Evolutionary conservation across 495 filamentous ascomycete genomes (phyloP), one percentile per base, ranked within the genome.

Genomic region (Cenococcum geophilum): DNA sequence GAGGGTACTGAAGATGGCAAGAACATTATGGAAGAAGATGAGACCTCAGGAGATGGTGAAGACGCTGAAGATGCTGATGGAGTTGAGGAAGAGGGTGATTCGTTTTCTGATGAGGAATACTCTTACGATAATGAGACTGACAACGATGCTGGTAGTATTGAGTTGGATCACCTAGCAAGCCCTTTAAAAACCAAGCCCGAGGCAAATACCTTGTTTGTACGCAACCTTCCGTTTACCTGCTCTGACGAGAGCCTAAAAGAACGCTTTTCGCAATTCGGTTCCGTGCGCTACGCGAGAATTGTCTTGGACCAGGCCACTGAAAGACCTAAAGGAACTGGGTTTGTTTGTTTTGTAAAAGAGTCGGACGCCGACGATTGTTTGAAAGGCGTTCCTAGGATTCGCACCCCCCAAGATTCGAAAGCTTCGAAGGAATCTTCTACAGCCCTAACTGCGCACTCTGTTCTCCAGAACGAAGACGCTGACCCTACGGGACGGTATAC

Each of bases 211-310:
- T 74, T 97, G 42, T 99, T 99, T 77, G 82, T 97, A 66, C 89
- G 93, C 60, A 99, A 99, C 69, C 78, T 99, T 22, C 92, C 93
- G 1, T 99, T 95, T 72, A 87, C 87, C 14, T 82, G 81, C 35
- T 84, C 85, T 23, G 91, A 99, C 68, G 84, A 89, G 57, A 75
- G 80, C 21, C 81, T 99, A 20, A 84, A 89, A 63, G 81, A 86
- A 32, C 91, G 96, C 68, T 99, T 99, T 16, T 68, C 75, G 10
- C 78, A 84, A 64, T 99, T 99, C 65, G 93, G 93, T 43, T 78
- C 79, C 1, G 76, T 97, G 53, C 81, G 90, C 22, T 99, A 97
- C 71, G 92, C 91, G 21, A 80, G 95, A 40, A 83, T 95, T 25
- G 95, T 99, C 27, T 77, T 92, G 59, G 93, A 99, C 69, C 82